Evolutionary conservation across 2,329 filamentous ascomycete genomes (phyloP), one percentile per base, ranked within the genome.

Genomic region (Colletotrichum sp.): DNA sequence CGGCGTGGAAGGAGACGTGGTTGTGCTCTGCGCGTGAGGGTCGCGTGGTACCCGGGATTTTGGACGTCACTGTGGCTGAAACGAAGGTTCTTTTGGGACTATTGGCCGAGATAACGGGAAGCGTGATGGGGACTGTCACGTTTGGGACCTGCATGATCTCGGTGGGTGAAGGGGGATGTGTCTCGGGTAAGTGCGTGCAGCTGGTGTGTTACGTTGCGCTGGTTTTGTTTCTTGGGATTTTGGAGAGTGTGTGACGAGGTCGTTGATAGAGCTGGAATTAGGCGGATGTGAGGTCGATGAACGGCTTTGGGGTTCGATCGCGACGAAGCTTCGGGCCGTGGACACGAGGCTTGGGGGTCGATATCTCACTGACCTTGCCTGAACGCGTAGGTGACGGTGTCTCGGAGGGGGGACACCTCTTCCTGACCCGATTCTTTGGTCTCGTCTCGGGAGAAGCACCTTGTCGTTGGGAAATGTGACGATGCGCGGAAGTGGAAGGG

Each of bases 121-220:
- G 1, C 1, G 3, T 16, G 16, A 30, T 62, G 24, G 3, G 32
- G 32, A 2, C 24, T 49, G 60, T 52, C 68, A 75, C 7, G 12
- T 15, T 15, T 59, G 44, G 30, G 60, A 57, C 52, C 72, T 62
- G 62, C 72, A 72, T 72, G 60, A 72, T 63, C 39, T 71, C 34
- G 44, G 44, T 49, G 44, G 49, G 39, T 16, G 34, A 59, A 26
- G 49, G 12, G 8, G n/a, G n/a, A 26, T 24, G 7, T 49, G 72
- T 75, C 72, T 75, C 68, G 55, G 69, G 34, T 55, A 55, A 5
- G 30, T 21, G 63, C 72, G 67, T 68, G 68, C 34, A 62, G 72
- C 69, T 63, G 28, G 36, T 21, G 72, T 71, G 30, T 21, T 5
- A 62, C 36, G 69, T 57, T 9, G n/a, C 36, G 24, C 15, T 10